These are phyloP conservation scores for Dichomitus squalens DNA, from an alignment of 1,284 basidiomycete species.

Conservation along the genomic window DNA sequence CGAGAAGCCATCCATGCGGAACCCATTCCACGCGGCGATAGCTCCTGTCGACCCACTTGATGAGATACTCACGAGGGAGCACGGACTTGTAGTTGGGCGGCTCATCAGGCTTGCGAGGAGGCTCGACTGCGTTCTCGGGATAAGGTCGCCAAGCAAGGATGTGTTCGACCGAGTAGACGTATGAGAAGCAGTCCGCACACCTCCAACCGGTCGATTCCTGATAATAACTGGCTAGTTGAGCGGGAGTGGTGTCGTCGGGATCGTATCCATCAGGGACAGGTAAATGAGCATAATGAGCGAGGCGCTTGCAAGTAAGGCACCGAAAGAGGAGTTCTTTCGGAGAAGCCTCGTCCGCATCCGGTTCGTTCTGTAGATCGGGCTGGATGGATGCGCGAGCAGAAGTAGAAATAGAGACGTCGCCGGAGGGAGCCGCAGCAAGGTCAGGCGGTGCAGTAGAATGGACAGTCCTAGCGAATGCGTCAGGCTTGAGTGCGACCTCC, in stretches of 20 bases:
- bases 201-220: conserved; percentile 68
- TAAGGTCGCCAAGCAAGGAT: conserved; percentile 91
- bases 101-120: conserved; percentile 42
- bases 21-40: conserved; percentile 86
- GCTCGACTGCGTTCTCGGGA: conserved; percentile 62
- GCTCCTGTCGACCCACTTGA: conserved; percentile 83
- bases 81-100: conserved; percentile 56
- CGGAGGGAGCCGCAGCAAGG: conserved; percentile 14
- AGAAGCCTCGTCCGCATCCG: conserved; percentile 23
- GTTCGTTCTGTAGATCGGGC: conserved; percentile 11
- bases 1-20: conserved; percentile 85
- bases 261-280: conserved; percentile 45
- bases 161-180: conserved; percentile 73
- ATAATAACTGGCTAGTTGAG: conserved; percentile 62
- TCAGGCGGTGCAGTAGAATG: conserved; percentile 13
- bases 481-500: conserved; percentile 53
- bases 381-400: neutral
- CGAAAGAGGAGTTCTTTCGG: conserved; percentile 67
- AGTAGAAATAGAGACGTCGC: conserved; percentile 1
- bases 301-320: conserved; percentile 79
- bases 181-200: conserved; percentile 82
- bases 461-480: conserved; percentile 27
- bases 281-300: conserved; percentile 80
- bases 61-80: conserved; percentile 85
- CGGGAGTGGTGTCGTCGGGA: conserved; percentile 39